Conservation (phyloP, 805 yeast species). For the Candida easanensis region DNA sequence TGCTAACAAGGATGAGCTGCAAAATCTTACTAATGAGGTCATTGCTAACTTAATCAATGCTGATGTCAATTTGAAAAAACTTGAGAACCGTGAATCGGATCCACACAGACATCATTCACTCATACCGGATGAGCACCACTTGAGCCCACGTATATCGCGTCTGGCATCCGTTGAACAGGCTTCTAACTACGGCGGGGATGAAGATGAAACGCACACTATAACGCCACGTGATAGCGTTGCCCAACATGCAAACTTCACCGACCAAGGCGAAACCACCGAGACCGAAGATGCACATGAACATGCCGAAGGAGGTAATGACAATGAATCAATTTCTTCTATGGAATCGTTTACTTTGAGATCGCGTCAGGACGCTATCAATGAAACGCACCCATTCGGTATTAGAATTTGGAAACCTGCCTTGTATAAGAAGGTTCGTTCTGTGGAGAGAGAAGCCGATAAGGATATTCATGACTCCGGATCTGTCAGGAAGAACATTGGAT, state of each 20-base stretch:
- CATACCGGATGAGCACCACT: constrained; percentile 5
- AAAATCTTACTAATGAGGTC: constrained; percentile 19
- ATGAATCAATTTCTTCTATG: constrained; percentile 47
- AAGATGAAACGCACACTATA: constrained; percentile 4
- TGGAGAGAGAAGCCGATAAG: constrained; percentile 84
- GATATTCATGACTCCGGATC: constrained; percentile 81
- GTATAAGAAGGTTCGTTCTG: constrained; percentile 89
- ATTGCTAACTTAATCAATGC: constrained; percentile 24
- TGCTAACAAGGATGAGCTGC: constrained; percentile 10
- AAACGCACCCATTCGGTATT: constrained; percentile 97
- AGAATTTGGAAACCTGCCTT: constrained; percentile 98
- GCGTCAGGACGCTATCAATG: constrained; percentile 93
- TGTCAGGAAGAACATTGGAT: constrained; percentile 40
- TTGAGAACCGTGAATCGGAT: constrained; percentile 27
- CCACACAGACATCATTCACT: constrained; percentile 14
- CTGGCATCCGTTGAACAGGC: constrained; percentile 8
- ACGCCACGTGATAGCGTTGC: constrained; percentile 3
- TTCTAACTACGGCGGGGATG: constrained; percentile 5
- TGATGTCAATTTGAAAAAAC: constrained; percentile 21
- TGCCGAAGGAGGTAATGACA: constrained; percentile 30
- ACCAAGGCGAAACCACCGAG: constrained; percentile 43
- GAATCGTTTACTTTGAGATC: constrained; percentile 89
- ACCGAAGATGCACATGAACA: constrained; percentile 40
- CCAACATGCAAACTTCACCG: background rate
- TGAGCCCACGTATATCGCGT: constrained; percentile 7